Conservation (phyloP, 495 filamentous ascomycete genomes). For the Annulohypoxylon maeteangense region DNA sequence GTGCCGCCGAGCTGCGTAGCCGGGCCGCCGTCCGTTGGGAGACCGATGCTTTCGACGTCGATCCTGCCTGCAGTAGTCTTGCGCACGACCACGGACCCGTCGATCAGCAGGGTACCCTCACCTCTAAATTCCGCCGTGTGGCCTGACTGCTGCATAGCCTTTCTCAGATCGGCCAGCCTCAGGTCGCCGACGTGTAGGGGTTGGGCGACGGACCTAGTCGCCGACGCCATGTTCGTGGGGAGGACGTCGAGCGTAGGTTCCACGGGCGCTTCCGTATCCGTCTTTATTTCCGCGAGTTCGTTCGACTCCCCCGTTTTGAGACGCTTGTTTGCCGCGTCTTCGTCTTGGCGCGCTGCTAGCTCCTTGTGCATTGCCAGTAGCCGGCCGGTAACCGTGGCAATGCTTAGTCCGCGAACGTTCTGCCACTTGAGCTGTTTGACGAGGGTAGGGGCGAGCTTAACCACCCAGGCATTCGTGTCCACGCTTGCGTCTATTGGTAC, state of each 20-base stretch:
- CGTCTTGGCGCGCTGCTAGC: conserved; percentile 51
- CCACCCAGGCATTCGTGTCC: conserved; percentile 96
- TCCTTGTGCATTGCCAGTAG: conserved; percentile 52
- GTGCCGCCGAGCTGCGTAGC: conserved; percentile 60
- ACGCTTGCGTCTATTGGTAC: conserved; percentile 86
- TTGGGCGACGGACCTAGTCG: conserved; percentile 79
- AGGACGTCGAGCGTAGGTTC: conserved; percentile 80
- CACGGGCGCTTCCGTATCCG: conserved; percentile 22
- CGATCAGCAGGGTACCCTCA: conserved; percentile 90
- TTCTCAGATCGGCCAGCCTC: conserved; percentile 85
- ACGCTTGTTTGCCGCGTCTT: conserved; percentile 70
- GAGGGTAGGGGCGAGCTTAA: conserved; percentile 85
- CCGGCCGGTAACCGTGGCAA: conserved; percentile 85
- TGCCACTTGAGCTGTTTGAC: conserved; percentile 92
- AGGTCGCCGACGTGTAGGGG: conserved; percentile 96
- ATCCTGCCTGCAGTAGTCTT: conserved; percentile 88
- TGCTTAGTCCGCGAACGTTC: conserved; percentile 85
- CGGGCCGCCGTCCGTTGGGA: conserved; percentile 54
- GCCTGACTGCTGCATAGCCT: conserved; percentile 81
- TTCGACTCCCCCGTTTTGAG: conserved; percentile 67
- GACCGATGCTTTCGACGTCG: conserved; percentile 84
- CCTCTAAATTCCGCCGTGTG: conserved; percentile 93
- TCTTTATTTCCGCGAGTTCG: conserved; percentile 1
- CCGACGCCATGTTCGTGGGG: conserved; percentile 78
- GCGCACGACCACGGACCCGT: conserved; percentile 85